These are phyloP conservation scores for Aspergillus sp. DNA, from an alignment of 2,329 filamentous ascomycete species.

Conservation along the genomic window DNA sequence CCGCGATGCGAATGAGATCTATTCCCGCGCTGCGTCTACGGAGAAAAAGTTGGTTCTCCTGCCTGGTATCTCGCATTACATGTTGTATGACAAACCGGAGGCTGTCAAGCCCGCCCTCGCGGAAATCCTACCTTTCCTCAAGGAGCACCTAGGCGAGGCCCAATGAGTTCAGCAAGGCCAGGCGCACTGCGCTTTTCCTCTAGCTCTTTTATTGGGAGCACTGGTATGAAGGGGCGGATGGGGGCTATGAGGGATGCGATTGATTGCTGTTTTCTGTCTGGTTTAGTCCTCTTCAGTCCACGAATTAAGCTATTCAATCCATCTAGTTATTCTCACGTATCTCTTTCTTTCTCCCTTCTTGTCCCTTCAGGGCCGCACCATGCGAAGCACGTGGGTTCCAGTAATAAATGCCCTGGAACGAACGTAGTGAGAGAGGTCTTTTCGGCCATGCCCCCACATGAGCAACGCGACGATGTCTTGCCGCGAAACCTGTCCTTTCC, in stretches of 20 bases:
- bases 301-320: background rate
- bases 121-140: slow-evolving; percentile 14
- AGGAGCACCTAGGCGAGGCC: slow-evolving; percentile 13
- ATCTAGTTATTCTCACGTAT: background rate
- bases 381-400: background rate
- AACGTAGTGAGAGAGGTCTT: background rate
- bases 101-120: slow-evolving; percentile 14
- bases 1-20: slow-evolving; percentile 19
- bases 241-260: background rate
- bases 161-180: background rate
- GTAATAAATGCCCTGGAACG: background rate
- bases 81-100: slow-evolving; percentile 15
- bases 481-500: too few species aligned
- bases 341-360: background rate
- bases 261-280: background rate
- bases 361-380: background rate
- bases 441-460: too few species aligned
- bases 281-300: background rate
- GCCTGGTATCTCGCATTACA: slow-evolving; percentile 15
- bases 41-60: slow-evolving; percentile 15
- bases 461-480: too few species aligned
- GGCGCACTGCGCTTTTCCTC: background rate
- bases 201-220: background rate
- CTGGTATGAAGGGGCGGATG: background rate
- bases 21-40: slow-evolving; percentile 16